Conservation (phyloP, 139 green algal species). For the Chara braunii region DNA sequence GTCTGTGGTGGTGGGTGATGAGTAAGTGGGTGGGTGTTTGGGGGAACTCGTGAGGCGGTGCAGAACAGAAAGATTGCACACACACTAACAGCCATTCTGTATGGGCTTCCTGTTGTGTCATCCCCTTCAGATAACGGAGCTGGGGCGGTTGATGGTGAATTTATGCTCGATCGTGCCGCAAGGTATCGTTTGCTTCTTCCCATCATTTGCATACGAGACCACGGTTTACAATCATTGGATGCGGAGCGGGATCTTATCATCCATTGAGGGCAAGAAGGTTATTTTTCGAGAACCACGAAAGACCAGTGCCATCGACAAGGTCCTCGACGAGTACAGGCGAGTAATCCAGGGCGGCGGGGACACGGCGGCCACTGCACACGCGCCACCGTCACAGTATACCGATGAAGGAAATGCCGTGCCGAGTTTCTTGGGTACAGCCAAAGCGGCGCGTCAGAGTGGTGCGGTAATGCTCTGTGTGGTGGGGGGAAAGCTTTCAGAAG, state of each 20-base stretch:
- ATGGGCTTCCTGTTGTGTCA: too few species aligned
- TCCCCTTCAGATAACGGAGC: conserved; percentile 37
- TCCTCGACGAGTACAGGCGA: conserved; percentile 56
- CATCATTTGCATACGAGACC: conserved; percentile 73
- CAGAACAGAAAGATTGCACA: too few species aligned
- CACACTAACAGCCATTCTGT: too few species aligned
- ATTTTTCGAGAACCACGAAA: conserved; percentile 62
- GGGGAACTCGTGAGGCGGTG: too few species aligned
- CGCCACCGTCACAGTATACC: too few species aligned
- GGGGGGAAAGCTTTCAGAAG: conserved; percentile 89
- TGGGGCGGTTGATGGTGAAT: conserved; percentile 44
- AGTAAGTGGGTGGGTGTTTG: too few species aligned
- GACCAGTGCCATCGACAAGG: conserved; percentile 55
- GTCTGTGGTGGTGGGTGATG: too few species aligned
- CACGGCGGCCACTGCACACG: too few species aligned
- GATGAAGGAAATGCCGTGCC: background rate
- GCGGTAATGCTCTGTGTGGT: conserved; percentile 88
- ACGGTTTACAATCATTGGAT: conserved; percentile 53
- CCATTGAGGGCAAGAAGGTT: conserved; percentile 52
- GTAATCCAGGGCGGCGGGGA: too few species aligned
- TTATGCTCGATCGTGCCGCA: conserved; percentile 53
- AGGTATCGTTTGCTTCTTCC: conserved; percentile 84
- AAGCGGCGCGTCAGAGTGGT: conserved; percentile 33
- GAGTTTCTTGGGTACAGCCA: too few species aligned
- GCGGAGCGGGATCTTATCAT: conserved; percentile 42